Evolutionary conservation across 2,329 filamentous ascomycete species (phyloP).

Genomic region (Neonectria magnoliae): DNA sequence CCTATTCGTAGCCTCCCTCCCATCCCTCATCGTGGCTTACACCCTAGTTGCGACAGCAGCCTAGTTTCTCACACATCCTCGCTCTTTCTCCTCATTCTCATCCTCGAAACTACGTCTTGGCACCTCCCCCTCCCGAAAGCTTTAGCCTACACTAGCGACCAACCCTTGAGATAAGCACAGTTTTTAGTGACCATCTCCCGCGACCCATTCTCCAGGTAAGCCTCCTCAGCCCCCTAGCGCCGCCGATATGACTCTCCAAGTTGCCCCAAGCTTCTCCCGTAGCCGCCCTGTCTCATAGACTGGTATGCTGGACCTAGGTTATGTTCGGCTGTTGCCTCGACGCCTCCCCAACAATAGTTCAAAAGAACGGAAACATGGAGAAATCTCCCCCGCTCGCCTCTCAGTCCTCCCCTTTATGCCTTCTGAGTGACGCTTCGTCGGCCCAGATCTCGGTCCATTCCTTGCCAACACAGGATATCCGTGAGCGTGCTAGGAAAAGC

Average conservation of each 20-base stretch:
- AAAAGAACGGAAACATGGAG: constrained; percentile 31
- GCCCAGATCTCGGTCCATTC: constrained; percentile 10
- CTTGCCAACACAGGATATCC: background rate
- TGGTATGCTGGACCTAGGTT: constrained; percentile 25
- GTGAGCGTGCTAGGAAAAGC: background rate
- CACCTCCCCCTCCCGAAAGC: constrained; percentile 3
- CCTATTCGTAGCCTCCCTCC: constrained; percentile 1
- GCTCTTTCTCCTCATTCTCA: constrained; percentile 21
- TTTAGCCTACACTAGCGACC: constrained; percentile 10
- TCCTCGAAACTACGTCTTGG: constrained; percentile 6
- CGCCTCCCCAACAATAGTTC: constrained; percentile 7
- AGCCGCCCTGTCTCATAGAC: constrained; percentile 12
- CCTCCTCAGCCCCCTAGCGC: background rate
- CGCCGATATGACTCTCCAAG: constrained; percentile 11
- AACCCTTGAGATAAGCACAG: constrained; percentile 23
- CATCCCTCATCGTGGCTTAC: constrained; percentile 18
- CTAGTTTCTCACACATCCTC: constrained; percentile 26
- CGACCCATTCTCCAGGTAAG: constrained; percentile 9
- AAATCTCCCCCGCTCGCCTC: constrained; percentile 2
- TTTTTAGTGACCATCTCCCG: constrained; percentile 13
- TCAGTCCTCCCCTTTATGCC: background rate
- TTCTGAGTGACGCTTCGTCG: constrained; percentile 9
- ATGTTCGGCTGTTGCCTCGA: constrained; percentile 28
- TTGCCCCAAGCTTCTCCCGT: constrained; percentile 8
- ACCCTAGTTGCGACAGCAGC: background rate